Evolutionary conservation across 108 stramenopile genomes (phyloP).

Genomic region (Thalassiosira profunda): DNA sequence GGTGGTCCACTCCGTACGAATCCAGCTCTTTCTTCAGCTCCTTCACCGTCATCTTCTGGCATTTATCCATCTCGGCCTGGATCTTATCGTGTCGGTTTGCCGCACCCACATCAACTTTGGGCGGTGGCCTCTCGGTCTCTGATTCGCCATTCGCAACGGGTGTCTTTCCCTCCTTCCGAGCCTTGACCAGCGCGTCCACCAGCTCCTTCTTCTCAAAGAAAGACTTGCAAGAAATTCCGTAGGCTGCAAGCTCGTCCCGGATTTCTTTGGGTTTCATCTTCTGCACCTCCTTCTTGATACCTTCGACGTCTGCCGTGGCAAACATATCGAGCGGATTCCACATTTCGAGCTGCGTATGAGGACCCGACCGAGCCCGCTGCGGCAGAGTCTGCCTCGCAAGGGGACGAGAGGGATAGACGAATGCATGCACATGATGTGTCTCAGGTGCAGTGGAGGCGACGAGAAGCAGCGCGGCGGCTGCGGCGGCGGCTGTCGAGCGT

Average conservation of each 20-base stretch:
- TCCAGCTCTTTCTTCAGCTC: slow-evolving; percentile 43
- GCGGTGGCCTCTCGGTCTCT: too few relatives aligned
- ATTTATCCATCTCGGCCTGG: slow-evolving; percentile 66
- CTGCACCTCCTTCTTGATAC: slow-evolving; percentile 29
- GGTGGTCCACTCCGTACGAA: slow-evolving; percentile 18
- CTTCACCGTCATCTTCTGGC: slow-evolving; percentile 34
- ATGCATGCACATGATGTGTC: too few relatives aligned
- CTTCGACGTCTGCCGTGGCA: too few relatives aligned
- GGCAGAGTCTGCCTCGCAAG: too few relatives aligned
- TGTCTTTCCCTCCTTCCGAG: slow-evolving; percentile 70
- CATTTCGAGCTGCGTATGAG: too few relatives aligned
- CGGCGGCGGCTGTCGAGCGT: too few relatives aligned
- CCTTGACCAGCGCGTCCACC: slow-evolving; percentile 63
- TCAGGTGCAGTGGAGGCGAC: too few relatives aligned
- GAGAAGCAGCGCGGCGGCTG: too few relatives aligned
- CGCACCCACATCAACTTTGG: neutral
- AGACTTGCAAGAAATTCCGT: slow-evolving; percentile 71
- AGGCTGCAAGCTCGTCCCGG: slow-evolving; percentile 76
- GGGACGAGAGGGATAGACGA: too few relatives aligned
- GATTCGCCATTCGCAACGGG: slow-evolving; percentile 34
- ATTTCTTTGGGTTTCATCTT: slow-evolving; percentile 76
- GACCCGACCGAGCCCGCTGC: too few relatives aligned
- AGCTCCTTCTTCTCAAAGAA: slow-evolving; percentile 81
- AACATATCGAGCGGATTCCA: too few relatives aligned
- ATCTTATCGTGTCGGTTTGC: slow-evolving; percentile 37